Conservation (phyloP, 2,329 filamentous ascomycete genomes). For the Aspergillus awamori region DNA sequence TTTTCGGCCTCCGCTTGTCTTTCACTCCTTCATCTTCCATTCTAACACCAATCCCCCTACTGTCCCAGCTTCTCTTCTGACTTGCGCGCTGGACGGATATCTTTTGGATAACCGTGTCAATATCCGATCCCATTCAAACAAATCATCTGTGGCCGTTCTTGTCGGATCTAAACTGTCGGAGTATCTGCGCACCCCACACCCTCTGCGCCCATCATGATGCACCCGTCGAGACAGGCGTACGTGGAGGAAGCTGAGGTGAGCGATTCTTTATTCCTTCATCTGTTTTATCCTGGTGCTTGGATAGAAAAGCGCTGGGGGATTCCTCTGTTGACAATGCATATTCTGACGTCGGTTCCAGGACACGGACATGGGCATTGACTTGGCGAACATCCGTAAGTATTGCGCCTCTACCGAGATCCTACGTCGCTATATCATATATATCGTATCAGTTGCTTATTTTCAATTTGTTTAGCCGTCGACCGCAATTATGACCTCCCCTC, state of each 20-base stretch:
- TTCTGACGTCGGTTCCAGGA: conserved; percentile 45
- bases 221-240: conserved; percentile 89
- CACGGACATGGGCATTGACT: conserved; percentile 61
- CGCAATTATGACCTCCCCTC: conserved; percentile 81
- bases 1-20: neutral
- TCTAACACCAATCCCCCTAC: neutral
- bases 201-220: conserved; percentile 58
- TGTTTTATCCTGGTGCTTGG: too few species aligned
- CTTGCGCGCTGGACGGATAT: neutral
- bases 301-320: neutral
- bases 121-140: too few species aligned
- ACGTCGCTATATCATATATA: neutral
- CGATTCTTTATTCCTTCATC: conserved; percentile 10
- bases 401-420: neutral
- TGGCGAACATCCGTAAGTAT: conserved; percentile 65
- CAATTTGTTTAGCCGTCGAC: conserved; percentile 61
- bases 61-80: neutral
- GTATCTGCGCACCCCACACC: neutral
- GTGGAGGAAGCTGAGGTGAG: conserved; percentile 82
- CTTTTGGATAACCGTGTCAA: neutral
- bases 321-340: conserved; percentile 14
- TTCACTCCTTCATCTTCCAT: neutral
- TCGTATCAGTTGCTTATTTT: neutral
- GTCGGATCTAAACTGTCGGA: neutral
- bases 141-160: neutral